Conservation (phyloP, 371 early-diverging fungal species). For the Saksenaea oblongispora region DNA sequence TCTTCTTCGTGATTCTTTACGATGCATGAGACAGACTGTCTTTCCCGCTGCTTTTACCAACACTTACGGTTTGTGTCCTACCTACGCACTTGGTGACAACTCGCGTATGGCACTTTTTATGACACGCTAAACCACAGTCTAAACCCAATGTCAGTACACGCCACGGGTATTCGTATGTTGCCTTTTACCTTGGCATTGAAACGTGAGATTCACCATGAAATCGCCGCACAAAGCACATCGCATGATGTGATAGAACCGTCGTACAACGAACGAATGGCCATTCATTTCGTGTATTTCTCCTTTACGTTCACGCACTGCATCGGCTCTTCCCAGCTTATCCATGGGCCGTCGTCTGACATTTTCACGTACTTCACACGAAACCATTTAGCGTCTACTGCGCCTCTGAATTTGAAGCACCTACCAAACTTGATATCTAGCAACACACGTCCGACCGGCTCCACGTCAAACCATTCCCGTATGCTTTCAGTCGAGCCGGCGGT, state of each 20-base stretch:
- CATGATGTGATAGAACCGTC: conserved; percentile 88
- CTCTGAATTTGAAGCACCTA: conserved; percentile 21
- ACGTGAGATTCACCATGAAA: conserved; percentile 82
- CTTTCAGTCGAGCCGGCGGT: conserved; percentile 37
- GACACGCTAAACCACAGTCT: conserved; percentile 94
- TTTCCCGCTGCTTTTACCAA: neutral
- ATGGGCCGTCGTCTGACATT: conserved; percentile 54
- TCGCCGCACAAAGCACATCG: conserved; percentile 92
- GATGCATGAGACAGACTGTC: neutral
- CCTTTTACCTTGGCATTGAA: conserved; percentile 82
- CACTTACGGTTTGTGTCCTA: conserved; percentile 49
- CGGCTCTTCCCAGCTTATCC: conserved; percentile 78
- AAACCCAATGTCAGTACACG: neutral
- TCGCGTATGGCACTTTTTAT: conserved; percentile 82
- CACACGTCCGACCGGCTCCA: conserved; percentile 91
- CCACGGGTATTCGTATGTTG: neutral
- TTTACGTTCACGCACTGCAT: conserved; percentile 84
- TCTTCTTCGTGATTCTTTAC: conserved; percentile 58
- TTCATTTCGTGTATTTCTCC: conserved; percentile 76
- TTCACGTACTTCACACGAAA: conserved; percentile 23
- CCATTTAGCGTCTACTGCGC: neutral
- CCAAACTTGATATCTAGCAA: conserved; percentile 78
- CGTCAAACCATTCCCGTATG: conserved; percentile 82
- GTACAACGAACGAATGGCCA: conserved; percentile 86
- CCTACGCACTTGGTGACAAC: conserved; percentile 91